Percentiles rank a stretch among this genome's conserved stretches.
Evolutionary conservation across 2,329 filamentous ascomycete species (phyloP).

Genomic region (Aspergillus sp.): DNA sequence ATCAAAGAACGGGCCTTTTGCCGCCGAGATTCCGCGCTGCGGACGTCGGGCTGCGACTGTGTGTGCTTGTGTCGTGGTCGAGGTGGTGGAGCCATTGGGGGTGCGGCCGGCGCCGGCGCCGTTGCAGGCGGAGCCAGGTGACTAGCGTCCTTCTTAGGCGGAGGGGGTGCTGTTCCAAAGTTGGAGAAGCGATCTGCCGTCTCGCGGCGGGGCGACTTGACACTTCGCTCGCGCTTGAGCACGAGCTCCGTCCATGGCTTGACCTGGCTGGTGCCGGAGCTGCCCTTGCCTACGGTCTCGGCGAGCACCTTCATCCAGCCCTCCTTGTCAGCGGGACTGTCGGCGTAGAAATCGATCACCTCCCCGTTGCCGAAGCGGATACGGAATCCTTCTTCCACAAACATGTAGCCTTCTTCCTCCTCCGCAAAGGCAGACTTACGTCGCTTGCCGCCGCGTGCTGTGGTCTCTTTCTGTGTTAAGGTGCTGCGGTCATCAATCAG

Average conservation of each 20-base stretch:
- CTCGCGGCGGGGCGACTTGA: conserved; percentile 35
- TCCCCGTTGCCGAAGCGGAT: conserved; percentile 98
- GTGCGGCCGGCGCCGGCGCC: conserved; percentile 35
- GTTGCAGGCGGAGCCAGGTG: conserved; percentile 29
- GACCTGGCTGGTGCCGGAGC: conserved; percentile 46
- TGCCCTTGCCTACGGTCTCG: conserved; percentile 67
- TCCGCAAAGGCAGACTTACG: conserved; percentile 95
- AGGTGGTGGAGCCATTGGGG: conserved; percentile 12
- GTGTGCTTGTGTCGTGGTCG: conserved; percentile 46
- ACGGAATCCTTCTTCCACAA: conserved; percentile 98
- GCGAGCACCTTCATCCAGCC: conserved; percentile 90
- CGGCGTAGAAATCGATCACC: conserved; percentile 97
- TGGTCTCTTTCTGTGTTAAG: conserved; percentile 81
- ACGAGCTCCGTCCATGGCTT: conserved; percentile 68
- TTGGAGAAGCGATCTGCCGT: conserved; percentile 32
- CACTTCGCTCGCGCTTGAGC: conserved; percentile 52
- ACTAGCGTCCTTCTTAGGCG: conserved; percentile 31
- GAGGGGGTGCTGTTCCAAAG: conserved; percentile 27
- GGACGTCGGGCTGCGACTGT: conserved; percentile 45
- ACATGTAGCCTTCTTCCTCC: conserved; percentile 99
- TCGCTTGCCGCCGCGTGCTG: conserved; percentile 74
- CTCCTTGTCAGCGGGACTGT: conserved; percentile 84
- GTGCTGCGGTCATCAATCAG: conserved; percentile 89
- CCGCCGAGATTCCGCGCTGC: conserved; percentile 41
- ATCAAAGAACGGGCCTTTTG: conserved; percentile 49